Base-by-base conservation (phyloP, 768 basidiomycete species). In the Leccinum arenicola region DNA sequence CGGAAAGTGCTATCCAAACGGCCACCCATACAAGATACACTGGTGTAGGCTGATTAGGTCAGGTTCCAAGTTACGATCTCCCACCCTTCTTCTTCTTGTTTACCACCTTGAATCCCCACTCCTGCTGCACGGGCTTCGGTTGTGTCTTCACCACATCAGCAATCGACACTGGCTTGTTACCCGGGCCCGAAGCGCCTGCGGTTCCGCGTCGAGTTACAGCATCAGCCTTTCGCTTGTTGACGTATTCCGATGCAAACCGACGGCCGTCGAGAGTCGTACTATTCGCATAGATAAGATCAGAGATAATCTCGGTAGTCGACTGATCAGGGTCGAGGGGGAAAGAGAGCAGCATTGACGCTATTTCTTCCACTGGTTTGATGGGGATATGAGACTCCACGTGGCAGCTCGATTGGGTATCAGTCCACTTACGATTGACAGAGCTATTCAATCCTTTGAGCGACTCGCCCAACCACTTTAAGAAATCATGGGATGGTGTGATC, bases 251-350 rank as follows among this genome's bases (percentile, higher is more conserved):
- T 4, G 97, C 95, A 69, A 98, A 99, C 38, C 96, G 85, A 53
- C 95, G 82, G 6, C 97, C 97, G 68, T 98, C 95, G 53, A 99
- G 84, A 2, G 92, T 98, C 21, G 94, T 91, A 64, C 93, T 96
- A 69, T 91, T 95, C 55, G 89, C 87, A 69, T 98, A 99, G 61
- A 98, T 95, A 47, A 91, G 81, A 71, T 98, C 97, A 23, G 92
- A 91, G 64, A 99, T 98, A 70, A 97, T 88, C 75, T 99, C 97
- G 48, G 85, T 75, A 0, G 90, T 93, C 15, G 84, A 85, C 65
- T 84, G 77, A 66, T 90, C 91, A 19, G 89, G 91, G 63, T 98
- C 95, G 53, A 98, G 74, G 3, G 96, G 91, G 80, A 99, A 98
- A 1, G 91, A 87, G 25, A 99, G 82, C 23, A 99, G 78, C 93